Evolutionary conservation across 306 rosid species (phyloP), one percentile per base, ranked within the genome.

Genomic region (Quercus bicolor): DNA sequence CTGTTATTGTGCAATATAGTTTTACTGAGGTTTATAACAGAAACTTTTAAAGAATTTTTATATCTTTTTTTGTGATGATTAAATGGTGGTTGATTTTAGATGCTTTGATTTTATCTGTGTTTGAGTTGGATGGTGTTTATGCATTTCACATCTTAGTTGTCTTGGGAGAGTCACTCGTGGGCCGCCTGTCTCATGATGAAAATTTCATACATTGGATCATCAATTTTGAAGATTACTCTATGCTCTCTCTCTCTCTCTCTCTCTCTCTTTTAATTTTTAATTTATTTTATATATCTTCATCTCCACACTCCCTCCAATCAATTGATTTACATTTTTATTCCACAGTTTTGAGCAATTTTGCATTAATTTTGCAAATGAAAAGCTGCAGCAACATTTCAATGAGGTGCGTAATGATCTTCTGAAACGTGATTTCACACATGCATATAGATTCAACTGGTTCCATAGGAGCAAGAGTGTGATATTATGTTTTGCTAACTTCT

Each of bases 371-470:
- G 99, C 99, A 45, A 95, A 95, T 68, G 99, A 95, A 91, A 95
- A 95, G 93, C 96, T 95, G 76, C 99, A 93, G 84, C 98, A 95
- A 82, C 99, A 95, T 87, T 95, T 95, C 78, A 95, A 95, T n/a
- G 98, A 93, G 99, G 99, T 95, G 74, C 62, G 60, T 18, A 21
- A 26, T 21, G n/a, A 34, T 83, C 70, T 75, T 64, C 29, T 52
- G 26, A 14, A 37, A 37, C 1, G 8, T 78, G 59, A n/a, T 45
- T 60, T 33, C 56, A 21, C 16, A 68, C 21, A 31, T 65, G 70
- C 37, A 26, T 61, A 26, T 5, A 61, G 43, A 64, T 34, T 33
- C 16, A 19, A 68, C 16, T 68, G 53, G 52, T 34, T 23, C 26
- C 3, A 8, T 19, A 23, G 72, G 52, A 66, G 51, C 16, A 12